Percentiles rank a stretch among this genome's conserved stretches.
phyloP scores from a whole-genome alignment of 108 stramenopile species.

The Mayamaea pseudoterrestris region DNA sequence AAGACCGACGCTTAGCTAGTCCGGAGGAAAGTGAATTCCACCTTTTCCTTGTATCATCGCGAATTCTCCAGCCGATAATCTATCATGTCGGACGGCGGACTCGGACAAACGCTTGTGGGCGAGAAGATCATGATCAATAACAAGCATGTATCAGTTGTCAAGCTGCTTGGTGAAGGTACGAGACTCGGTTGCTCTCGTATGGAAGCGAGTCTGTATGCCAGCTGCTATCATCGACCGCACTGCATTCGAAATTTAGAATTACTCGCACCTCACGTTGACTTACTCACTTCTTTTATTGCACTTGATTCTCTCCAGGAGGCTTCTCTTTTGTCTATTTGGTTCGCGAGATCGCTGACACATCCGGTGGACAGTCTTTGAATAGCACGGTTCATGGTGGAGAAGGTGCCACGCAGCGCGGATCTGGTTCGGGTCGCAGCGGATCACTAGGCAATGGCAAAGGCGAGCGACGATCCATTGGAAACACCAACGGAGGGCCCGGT shows the following conservation, averaged over 20 bases:
- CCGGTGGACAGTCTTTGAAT: slow-evolving; percentile 4
- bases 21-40: no score
- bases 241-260: not conserved
- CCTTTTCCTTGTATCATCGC: no score
- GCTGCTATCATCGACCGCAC: not conserved
- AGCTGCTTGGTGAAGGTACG: slow-evolving; percentile 80
- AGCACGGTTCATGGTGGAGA: slow-evolving; percentile 13
- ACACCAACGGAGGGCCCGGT: not conserved
- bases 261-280: not conserved
- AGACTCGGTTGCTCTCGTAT: not conserved
- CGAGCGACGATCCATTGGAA: slow-evolving; percentile 12
- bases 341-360: slow-evolving; percentile 24
- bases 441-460: slow-evolving; percentile 7
- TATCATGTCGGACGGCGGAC: slow-evolving; percentile 47
- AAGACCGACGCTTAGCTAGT: no score
- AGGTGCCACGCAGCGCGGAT: slow-evolving; percentile 10
- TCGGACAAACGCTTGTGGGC: slow-evolving; percentile 59
- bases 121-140: slow-evolving; percentile 45
- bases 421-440: slow-evolving; percentile 7
- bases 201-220: not conserved
- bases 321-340: slow-evolving; percentile 92
- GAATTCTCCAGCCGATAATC: no score
- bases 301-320: slow-evolving; percentile 33
- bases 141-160: slow-evolving; percentile 25
- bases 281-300: not conserved